Base-by-base conservation (phyloP, 768 basidiomycete species). In the Rossbeevera mucosa region DNA sequence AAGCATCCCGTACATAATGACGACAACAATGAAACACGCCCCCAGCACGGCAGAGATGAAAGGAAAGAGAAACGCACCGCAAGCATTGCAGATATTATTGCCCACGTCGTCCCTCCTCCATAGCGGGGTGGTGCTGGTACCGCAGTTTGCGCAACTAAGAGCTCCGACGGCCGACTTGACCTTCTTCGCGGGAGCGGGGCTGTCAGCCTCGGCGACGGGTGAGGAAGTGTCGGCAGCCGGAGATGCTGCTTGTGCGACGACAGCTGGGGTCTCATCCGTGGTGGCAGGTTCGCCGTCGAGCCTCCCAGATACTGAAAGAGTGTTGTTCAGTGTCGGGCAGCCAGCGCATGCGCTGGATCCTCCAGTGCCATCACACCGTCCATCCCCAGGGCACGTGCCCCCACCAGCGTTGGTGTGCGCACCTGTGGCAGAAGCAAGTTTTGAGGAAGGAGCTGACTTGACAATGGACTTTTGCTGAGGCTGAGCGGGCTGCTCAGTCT, bases 351-450 rank as follows among this genome's bases (percentile, higher is more conserved):
- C 86, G 54, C 82, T 83, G 58, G 92, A 85, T 48, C 96, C 96
- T 62, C 96, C 96, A 12, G 91, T 94, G 59, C 96, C 96, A 72
- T 99, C 92, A 73, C 96, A 99, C 60, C 91, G 81, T 29, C 96
- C 96, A 72, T 97, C 96, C 52, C 96, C 96, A 4, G 96, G 96
- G 71, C 96, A 99, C n/a, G 94, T 94, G 56, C 88, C 87, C 28
- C 67, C 66, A 51, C 61, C 54, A 64, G 56, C 47, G 50, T 54
- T 63, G 60, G 57, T 50, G 60, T 61, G 71, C 59, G 64, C 65
- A 58, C 72, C 65, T 59, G 66, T 60, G 49, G 55, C 55, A 46
- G 63, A 54, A 65, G 44, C 48, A 53, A 65, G 62, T 48, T 65
- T 69, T 14, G 64, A 49, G 46, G 67, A 47, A 8, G 67, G 54